phyloP scores from a whole-genome alignment of 306 rosid genomes.

The Vicia sativa region DNA sequence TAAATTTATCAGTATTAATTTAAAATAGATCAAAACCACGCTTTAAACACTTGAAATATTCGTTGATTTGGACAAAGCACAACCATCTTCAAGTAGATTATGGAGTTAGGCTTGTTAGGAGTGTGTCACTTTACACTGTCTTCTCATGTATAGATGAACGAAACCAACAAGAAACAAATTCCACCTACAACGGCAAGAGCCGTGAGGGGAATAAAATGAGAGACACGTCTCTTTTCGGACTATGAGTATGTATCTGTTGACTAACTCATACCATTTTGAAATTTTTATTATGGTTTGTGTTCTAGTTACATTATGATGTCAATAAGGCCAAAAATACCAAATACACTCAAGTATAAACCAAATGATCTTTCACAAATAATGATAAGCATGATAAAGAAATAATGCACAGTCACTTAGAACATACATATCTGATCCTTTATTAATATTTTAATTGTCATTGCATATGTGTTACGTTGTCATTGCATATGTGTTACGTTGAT shows the following conservation, averaged over 20 bases:
- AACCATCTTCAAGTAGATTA: slow-evolving; percentile 2
- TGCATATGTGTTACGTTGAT: too few species aligned
- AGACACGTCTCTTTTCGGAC: neutral
- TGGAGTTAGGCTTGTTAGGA: slow-evolving; percentile 35
- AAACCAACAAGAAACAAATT: slow-evolving; percentile 9
- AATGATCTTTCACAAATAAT: neutral
- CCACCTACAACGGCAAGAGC: slow-evolving; percentile 15
- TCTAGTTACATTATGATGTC: neutral
- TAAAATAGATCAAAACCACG: too few species aligned
- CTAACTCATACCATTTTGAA: neutral
- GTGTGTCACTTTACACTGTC: slow-evolving; percentile 18
- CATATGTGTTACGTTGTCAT: too few species aligned
- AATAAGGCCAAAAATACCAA: neutral
- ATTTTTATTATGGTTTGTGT: neutral
- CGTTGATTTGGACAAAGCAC: neutral
- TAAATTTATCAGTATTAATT: too few species aligned
- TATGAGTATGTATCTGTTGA: neutral
- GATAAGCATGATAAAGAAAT: too few species aligned
- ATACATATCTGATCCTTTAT: too few species aligned
- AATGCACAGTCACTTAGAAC: too few species aligned
- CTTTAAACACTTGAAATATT: too few species aligned
- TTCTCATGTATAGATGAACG: slow-evolving; percentile 1
- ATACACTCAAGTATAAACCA: neutral
- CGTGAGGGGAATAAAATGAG: neutral
- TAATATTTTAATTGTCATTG: too few species aligned